phyloP scores from a whole-genome alignment of 2,329 filamentous ascomycete species.

The Onygenales sp. region DNA sequence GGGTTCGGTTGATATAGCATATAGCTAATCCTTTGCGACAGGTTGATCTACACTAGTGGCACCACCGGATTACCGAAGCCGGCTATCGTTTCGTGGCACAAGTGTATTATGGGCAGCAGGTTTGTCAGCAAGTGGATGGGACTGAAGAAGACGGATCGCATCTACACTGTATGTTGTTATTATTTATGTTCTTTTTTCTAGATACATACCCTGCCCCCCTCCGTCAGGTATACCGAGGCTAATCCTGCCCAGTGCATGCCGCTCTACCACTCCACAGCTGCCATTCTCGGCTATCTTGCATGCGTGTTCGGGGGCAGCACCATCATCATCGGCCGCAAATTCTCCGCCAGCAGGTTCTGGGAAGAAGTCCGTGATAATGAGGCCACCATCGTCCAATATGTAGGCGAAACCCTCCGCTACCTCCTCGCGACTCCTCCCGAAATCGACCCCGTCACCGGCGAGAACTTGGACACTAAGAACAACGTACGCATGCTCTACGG shows the following conservation, averaged over 20 bases:
- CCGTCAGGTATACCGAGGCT: slow-evolving; percentile 4
- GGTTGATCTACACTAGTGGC: slow-evolving; percentile 77
- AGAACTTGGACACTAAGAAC: slow-evolving; percentile 63
- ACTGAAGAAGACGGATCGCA: slow-evolving; percentile 54
- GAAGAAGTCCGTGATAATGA: slow-evolving; percentile 59
- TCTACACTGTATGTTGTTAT: slow-evolving; percentile 56
- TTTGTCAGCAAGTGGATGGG: slow-evolving; percentile 49
- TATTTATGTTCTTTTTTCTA: background rate
- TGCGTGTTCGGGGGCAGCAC: slow-evolving; percentile 54
- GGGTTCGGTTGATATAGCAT: background rate
- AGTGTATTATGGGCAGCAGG: slow-evolving; percentile 45
- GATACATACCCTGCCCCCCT: background rate
- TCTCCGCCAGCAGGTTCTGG: slow-evolving; percentile 71
- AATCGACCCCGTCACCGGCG: slow-evolving; percentile 53
- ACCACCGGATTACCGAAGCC: slow-evolving; percentile 79
- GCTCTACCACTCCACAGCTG: slow-evolving; percentile 74
- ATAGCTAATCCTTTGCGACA: slow-evolving; percentile 10
- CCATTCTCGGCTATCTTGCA: slow-evolving; percentile 57
- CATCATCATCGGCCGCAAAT: slow-evolving; percentile 63
- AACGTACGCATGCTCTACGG: slow-evolving; percentile 67
- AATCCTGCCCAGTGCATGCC: slow-evolving; percentile 60
- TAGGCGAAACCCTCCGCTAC: slow-evolving; percentile 80
- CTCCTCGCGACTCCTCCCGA: slow-evolving; percentile 58
- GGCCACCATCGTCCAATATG: slow-evolving; percentile 74
- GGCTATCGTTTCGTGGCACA: slow-evolving; percentile 65